These are phyloP conservation scores for Aspergillus pseudoterreus DNA, from an alignment of 2,329 filamentous ascomycete genomes.

Conservation along the genomic window DNA sequence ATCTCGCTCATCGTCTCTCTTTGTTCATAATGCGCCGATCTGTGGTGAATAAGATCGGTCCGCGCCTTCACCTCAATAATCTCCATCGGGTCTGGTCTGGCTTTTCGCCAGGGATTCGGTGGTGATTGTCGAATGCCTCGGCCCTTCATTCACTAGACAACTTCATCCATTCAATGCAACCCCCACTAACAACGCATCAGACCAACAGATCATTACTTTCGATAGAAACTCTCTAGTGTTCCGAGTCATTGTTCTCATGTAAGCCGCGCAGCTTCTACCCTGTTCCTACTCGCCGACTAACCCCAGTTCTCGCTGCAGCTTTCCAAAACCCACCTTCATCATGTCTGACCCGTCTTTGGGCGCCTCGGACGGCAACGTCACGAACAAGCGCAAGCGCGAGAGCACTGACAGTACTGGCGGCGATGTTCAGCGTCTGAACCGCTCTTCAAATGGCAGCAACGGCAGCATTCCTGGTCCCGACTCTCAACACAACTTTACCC, in stretches of 20 bases:
- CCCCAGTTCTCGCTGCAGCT: not conserved
- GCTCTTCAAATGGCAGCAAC: constrained; percentile 39
- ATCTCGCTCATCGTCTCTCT: not conserved
- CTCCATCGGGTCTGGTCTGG: not conserved
- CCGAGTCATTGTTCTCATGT: too few relatives aligned
- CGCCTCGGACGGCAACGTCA: constrained; percentile 29
- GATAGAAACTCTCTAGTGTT: not conserved
- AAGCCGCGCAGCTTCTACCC: not conserved
- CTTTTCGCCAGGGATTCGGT: not conserved
- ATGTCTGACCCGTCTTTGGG: constrained; percentile 40
- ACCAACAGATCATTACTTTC: constrained; percentile 1
- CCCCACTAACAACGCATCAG: not conserved
- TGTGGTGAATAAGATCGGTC: not conserved
- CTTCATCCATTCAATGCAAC: not conserved
- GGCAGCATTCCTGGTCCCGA: constrained; percentile 34
- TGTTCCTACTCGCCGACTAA: not conserved
- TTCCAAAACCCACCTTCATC: constrained; percentile 2
- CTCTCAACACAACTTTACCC: constrained; percentile 31
- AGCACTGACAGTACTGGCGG: constrained; percentile 36
- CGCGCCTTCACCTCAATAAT: not conserved
- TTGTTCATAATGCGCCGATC: not conserved
- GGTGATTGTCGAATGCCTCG: not conserved
- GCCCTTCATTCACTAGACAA: not conserved
- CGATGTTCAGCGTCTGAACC: constrained; percentile 39
- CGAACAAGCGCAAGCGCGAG: constrained; percentile 41